Conservation (phyloP, 257 asterid species). For the Capsicum baccatum region DNA sequence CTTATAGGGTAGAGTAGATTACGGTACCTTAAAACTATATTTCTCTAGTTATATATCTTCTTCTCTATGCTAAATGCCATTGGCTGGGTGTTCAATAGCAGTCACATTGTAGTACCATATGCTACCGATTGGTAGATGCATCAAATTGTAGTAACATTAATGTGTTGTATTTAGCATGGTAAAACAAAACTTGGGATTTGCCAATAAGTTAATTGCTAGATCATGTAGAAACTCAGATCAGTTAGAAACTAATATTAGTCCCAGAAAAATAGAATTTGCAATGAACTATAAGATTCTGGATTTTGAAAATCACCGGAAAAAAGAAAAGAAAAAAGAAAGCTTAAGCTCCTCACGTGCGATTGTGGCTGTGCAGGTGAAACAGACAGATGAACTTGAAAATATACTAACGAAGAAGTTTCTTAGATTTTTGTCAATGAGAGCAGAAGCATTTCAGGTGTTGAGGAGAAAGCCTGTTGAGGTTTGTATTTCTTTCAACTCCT, state of each 20-base stretch:
- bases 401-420: conserved; percentile 93
- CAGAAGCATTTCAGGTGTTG: conserved; percentile 97
- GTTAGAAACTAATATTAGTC: not conserved
- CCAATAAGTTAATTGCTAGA: not conserved
- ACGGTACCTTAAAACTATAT: not conserved
- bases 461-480: conserved; percentile 99
- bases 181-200: conserved; percentile 1
- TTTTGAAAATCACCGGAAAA: not conserved
- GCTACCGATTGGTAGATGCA: not conserved
- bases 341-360: conserved; percentile 27
- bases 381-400: conserved; percentile 97
- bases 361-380: conserved; percentile 74
- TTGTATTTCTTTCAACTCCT: conserved; percentile 29
- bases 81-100: not conserved
- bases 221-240: not conserved
- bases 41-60: too few species aligned
- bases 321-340: not conserved
- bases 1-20: not conserved
- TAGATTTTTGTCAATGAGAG: conserved; percentile 96
- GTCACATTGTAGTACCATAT: not conserved
- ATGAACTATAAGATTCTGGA: not conserved
- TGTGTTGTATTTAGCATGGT: not conserved
- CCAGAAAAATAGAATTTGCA: not conserved
- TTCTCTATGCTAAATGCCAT: not conserved
- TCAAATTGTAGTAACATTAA: not conserved